A percentile compares a stretch with the other conserved stretches of the same genome.
phyloP scores from a whole-genome alignment of 345 rosid species.

The Gossypioides kirkii region DNA sequence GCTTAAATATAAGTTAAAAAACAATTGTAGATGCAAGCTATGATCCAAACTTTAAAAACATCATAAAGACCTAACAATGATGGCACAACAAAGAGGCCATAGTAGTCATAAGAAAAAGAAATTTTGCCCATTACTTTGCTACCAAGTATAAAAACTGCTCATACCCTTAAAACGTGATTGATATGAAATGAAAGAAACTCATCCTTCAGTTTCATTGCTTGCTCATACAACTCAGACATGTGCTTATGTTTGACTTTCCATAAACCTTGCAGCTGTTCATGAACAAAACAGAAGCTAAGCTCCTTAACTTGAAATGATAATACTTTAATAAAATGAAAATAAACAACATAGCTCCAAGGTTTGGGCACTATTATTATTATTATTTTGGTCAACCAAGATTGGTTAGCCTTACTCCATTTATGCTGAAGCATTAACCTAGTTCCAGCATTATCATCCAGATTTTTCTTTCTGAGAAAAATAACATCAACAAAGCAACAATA shows the following conservation, averaged over 20 bases:
- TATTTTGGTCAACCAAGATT: not conserved
- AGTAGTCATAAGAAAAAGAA: not conserved
- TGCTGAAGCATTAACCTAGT: not conserved
- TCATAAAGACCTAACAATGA: not conserved
- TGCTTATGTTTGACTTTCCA: slow-evolving; percentile 61
- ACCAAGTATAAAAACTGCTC: slow-evolving; percentile 5
- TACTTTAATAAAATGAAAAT: not conserved
- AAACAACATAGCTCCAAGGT: not conserved
- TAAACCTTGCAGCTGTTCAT: slow-evolving; percentile 57
- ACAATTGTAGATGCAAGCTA: not conserved
- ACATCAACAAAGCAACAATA: not conserved
- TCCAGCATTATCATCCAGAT: slow-evolving; percentile 6
- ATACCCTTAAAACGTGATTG: slow-evolving; percentile 73
- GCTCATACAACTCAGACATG: slow-evolving; percentile 40
- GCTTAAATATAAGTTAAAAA: not conserved
- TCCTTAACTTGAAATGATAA: slow-evolving; percentile 1
- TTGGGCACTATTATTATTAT: not conserved
- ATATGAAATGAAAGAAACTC: slow-evolving; percentile 60
- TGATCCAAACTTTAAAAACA: not conserved
- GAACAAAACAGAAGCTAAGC: slow-evolving; percentile 2
- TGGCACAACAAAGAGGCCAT: not conserved
- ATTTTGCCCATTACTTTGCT: slow-evolving; percentile 1
- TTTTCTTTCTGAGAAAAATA: not conserved
- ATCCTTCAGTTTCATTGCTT: slow-evolving; percentile 46
- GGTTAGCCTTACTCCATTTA: no score